Evolutionary conservation across 371 early-diverging fungal genomes (phyloP).

Genomic region (Conidiobolus incongruus): DNA sequence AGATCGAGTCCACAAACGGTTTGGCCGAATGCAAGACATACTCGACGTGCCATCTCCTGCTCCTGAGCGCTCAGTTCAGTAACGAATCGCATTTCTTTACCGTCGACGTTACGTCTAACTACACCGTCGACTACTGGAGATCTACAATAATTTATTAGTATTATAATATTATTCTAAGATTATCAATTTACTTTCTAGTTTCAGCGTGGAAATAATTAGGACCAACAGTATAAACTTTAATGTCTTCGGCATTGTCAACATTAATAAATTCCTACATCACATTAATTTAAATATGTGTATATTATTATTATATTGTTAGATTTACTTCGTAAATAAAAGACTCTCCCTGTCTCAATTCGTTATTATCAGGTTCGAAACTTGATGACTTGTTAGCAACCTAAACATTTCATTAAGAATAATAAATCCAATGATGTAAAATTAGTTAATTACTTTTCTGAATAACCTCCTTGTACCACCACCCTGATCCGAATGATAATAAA

Average conservation of each 20-base stretch:
- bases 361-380: conserved; percentile 56
- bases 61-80: conserved; percentile 65
- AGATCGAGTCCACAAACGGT: conserved; percentile 93
- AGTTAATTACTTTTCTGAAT: conserved; percentile 92
- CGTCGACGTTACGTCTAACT: conserved; percentile 86
- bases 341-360: conserved; percentile 39
- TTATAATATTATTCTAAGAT: not conserved
- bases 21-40: conserved; percentile 72
- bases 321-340: conserved; percentile 78
- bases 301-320: not conserved
- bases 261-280: conserved; percentile 45
- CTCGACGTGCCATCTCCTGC: conserved; percentile 53
- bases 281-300: not conserved
- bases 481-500: conserved; percentile 64
- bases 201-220: conserved; percentile 83
- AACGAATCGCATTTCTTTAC: conserved; percentile 90
- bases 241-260: conserved; percentile 87
- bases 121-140: conserved; percentile 96
- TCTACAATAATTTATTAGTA: conserved; percentile 11
- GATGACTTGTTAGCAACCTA: conserved; percentile 88
- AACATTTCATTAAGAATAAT: not conserved
- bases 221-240: conserved; percentile 94
- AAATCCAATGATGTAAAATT: not conserved
- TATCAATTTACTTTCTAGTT: conserved; percentile 62
- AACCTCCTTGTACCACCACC: conserved; percentile 86